These are phyloP conservation scores for Saturnispora halmiae DNA, from an alignment of 805 yeast species.

Conservation along the genomic window DNA sequence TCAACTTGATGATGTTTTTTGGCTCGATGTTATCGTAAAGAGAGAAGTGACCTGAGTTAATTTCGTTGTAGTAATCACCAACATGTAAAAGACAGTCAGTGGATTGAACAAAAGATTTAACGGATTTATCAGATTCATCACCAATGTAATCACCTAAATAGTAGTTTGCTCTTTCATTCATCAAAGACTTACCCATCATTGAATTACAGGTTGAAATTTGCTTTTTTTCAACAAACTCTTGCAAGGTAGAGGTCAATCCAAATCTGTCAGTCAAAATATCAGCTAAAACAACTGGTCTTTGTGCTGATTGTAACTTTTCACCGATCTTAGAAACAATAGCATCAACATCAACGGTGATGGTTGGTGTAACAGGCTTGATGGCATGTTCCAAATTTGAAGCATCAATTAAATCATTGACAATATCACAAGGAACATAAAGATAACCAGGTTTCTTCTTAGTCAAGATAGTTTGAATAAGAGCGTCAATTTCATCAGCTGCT, in stretches of 20 bases:
- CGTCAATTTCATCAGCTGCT: constrained; percentile 59
- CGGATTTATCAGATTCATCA: constrained; percentile 38
- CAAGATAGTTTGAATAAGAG: constrained; percentile 47
- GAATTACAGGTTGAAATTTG: constrained; percentile 51
- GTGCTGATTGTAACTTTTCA: constrained; percentile 39
- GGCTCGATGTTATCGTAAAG: constrained; percentile 33
- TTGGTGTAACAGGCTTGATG: constrained; percentile 18
- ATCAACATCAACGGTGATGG: constrained; percentile 17
- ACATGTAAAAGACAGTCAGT: constrained; percentile 64
- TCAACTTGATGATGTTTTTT: constrained; percentile 38
- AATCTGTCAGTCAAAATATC: constrained; percentile 66
- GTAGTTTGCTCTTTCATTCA: constrained; percentile 58
- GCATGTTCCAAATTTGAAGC: constrained; percentile 21
- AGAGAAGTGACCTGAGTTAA: constrained; percentile 60
- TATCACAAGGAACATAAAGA: constrained; percentile 65
- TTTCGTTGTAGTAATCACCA: constrained; percentile 62
- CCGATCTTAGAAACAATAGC: constrained; percentile 34
- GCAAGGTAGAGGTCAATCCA: constrained; percentile 36
- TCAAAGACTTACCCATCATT: constrained; percentile 59
- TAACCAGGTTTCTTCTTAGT: constrained; percentile 71
- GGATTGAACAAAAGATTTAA: constrained; percentile 38
- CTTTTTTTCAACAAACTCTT: constrained; percentile 41
- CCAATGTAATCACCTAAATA: constrained; percentile 75
- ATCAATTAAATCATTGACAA: constrained; percentile 40
- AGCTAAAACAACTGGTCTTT: constrained; percentile 57